Conservation (phyloP, 768 basidiomycete genomes). For the Goffeauzyma gilvescens region DNA sequence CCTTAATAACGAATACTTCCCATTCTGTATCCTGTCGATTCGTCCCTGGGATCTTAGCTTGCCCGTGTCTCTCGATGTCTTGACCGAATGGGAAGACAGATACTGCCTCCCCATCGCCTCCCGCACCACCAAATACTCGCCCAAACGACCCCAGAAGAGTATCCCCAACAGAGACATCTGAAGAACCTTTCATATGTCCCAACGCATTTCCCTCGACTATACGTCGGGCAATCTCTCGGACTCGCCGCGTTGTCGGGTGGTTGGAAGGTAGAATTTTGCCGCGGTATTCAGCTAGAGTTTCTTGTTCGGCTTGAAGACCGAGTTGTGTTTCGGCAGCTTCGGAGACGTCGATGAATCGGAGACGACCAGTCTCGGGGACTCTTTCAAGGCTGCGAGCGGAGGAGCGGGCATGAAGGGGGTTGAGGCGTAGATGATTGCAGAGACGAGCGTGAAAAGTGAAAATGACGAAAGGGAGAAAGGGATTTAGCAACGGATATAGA, state of each 20-base stretch:
- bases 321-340: slow-evolving; percentile 17
- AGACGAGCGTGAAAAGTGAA: too few species aligned
- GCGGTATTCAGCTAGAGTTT: slow-evolving; percentile 41
- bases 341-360: slow-evolving; percentile 64
- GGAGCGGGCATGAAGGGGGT: too few species aligned
- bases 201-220: slow-evolving; percentile 56
- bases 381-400: slow-evolving; percentile 46
- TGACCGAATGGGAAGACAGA: slow-evolving; percentile 9
- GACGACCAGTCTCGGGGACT: slow-evolving; percentile 68
- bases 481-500: too few species aligned
- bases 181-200: slow-evolving; percentile 39
- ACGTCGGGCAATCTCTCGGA: slow-evolving; percentile 48
- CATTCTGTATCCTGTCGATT: slow-evolving; percentile 25
- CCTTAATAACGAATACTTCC: slow-evolving; percentile 55
- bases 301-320: slow-evolving; percentile 24
- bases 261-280: slow-evolving; percentile 44
- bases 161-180: background rate
- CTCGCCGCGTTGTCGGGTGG: slow-evolving; percentile 48
- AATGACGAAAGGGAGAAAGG: too few species aligned
- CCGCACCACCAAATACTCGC: slow-evolving; percentile 20
- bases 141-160: slow-evolving; percentile 10
- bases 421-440: too few species aligned
- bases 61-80: slow-evolving; percentile 4
- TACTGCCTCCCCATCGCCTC: slow-evolving; percentile 14
- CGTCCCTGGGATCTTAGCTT: slow-evolving; percentile 15